Base-by-base conservation (phyloP, 768 basidiomycete genomes). In the Pleurotus ostreatus region DNA sequence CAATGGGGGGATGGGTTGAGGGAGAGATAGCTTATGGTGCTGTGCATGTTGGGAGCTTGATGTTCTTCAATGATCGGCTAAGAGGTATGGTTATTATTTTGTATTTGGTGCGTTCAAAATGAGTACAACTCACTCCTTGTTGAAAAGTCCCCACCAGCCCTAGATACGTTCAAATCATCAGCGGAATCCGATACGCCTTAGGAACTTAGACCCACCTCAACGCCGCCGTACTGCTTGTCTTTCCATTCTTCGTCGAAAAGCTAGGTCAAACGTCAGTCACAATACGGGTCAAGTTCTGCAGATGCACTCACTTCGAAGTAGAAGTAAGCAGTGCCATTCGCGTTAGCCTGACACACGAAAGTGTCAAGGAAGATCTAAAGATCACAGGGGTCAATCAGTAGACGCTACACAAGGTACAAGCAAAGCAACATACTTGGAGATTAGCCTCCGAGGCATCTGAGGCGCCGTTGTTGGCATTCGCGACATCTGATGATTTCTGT, bases 261-360 rank as follows among this genome's bases (percentile, higher is more conserved):
- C 79, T 91, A 68, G 55, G 71, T n/a, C 30, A 2, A 41, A 59
- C 44, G 39, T 23, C 41, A 52, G 34, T n/a, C 20, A 48, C 51
- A 37, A 15, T 57, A 12, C 25, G 16, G 20, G 44, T 51, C 16
- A 18, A 13, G 22, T 49, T 16, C 20, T 55, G 40, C 2, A 58
- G 38, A 18, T 8, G 47, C n/a, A 56, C 77, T 12, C 46, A 82
- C 82, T 77, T 89, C 89, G 58, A 93, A 92, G 76, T 82, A 95
- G 80, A 94, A 97, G 73, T 96, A 96, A 13, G 82, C 75, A 0
- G 90, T 94, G 11, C 81, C 81, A 59, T 94, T 94, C 15, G 68
- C 59, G 67, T 94, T 97, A 0, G 95, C 89, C 66, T 84, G 79
- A 65, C 96, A 99, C 6, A 94, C 84, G 61, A 92, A 99, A 0